phyloP scores from a whole-genome alignment of 2,329 filamentous ascomycete genomes.

The Alternaria gaisen region DNA sequence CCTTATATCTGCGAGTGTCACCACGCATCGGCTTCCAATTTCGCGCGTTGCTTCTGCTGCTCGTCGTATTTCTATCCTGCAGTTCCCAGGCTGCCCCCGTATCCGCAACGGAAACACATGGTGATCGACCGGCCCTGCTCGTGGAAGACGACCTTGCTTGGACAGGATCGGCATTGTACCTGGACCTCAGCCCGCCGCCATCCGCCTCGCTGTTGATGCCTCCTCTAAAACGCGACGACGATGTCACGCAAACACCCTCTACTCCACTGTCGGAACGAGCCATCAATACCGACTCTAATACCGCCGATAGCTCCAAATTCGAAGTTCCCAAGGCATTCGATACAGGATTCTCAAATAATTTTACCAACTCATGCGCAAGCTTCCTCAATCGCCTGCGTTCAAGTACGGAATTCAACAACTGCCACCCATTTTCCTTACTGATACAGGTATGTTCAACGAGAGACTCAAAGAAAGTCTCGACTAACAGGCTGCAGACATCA shows the following conservation, averaged over 20 bases:
- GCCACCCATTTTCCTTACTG: constrained; percentile 85
- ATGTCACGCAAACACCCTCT: constrained; percentile 33
- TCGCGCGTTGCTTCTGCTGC: constrained; percentile 35
- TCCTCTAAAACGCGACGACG: constrained; percentile 38
- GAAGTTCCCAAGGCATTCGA: constrained; percentile 57
- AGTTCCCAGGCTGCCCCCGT: constrained; percentile 39
- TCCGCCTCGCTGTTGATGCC: constrained; percentile 43
- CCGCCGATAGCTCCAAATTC: constrained; percentile 29
- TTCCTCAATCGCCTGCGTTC: constrained; percentile 75
- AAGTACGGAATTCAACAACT: constrained; percentile 73
- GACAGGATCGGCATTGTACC: constrained; percentile 41
- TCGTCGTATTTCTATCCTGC: constrained; percentile 38
- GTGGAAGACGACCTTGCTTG: constrained; percentile 38
- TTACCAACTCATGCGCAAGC: constrained; percentile 65
- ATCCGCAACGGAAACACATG: constrained; percentile 39
- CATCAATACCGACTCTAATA: constrained; percentile 36
- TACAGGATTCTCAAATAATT: constrained; percentile 61
- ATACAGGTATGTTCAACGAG: constrained; percentile 69
- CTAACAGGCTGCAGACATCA: constrained; percentile 70
- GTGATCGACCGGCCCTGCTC: constrained; percentile 42
- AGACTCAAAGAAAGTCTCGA: neutral
- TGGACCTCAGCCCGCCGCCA: constrained; percentile 45
- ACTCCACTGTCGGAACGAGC: constrained; percentile 36
- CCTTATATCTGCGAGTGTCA: constrained; percentile 28
- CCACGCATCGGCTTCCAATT: constrained; percentile 16